Evolutionary conservation across 2,329 filamentous ascomycete species (phyloP).

Genomic region (Epichloe typhina): DNA sequence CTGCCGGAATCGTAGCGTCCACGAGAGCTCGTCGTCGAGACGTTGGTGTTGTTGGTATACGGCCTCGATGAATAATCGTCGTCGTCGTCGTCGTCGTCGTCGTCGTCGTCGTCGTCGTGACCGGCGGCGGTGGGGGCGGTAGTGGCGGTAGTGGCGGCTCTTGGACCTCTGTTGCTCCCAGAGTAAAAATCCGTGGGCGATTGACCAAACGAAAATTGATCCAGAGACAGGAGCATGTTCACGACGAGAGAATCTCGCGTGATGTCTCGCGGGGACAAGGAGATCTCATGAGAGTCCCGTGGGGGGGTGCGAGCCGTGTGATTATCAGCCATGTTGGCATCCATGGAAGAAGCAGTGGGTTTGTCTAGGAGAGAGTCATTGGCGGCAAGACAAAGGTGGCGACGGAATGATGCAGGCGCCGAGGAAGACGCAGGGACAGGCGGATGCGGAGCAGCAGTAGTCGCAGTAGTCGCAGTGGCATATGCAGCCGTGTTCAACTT

Average conservation of each 20-base stretch:
- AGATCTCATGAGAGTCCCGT: constrained; percentile 73
- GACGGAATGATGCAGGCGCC: constrained; percentile 1
- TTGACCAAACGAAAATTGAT: constrained; percentile 57
- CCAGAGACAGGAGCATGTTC: constrained; percentile 89
- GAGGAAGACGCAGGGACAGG: neutral
- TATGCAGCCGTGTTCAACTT: neutral
- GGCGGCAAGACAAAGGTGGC: constrained; percentile 5
- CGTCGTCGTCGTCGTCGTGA: constrained; percentile 2
- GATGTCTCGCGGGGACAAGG: constrained; percentile 60
- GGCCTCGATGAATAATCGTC: constrained; percentile 7
- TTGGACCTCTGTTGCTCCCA: constrained; percentile 4
- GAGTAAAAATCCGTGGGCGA: constrained; percentile 10
- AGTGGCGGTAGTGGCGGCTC: constrained; percentile 13
- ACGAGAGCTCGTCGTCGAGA: constrained; percentile 2
- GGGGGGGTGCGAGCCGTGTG: constrained; percentile 15
- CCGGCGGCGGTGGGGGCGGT: constrained; percentile 2
- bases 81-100: neutral
- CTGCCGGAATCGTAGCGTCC: neutral
- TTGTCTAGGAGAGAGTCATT: constrained; percentile 15
- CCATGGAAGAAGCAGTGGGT: constrained; percentile 8
- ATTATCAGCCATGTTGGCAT: constrained; percentile 15
- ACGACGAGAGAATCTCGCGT: constrained; percentile 86
- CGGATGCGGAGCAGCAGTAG: neutral
- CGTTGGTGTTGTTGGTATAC: constrained; percentile 3
- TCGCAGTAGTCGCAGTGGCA: neutral